Evolutionary conservation across 768 basidiomycete species (phyloP).

Genomic region (Leccinum uliginosum): DNA sequence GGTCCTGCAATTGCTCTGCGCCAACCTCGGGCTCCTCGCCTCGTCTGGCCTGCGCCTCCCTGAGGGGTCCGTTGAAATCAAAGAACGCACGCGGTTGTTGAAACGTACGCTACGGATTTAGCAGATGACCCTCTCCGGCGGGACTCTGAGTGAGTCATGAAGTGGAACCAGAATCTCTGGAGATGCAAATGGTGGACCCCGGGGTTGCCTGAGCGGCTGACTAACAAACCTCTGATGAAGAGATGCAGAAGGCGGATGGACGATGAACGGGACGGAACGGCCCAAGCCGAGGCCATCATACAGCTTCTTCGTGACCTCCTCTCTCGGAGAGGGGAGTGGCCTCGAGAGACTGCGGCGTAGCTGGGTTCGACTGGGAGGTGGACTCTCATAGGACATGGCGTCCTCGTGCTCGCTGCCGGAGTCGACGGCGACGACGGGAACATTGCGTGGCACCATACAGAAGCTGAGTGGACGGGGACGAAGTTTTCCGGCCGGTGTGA

Average conservation of each 20-base stretch:
- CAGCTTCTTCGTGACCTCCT: conserved; percentile 81
- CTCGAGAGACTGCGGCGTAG: conserved; percentile 62
- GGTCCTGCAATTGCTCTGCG: conserved; percentile 92
- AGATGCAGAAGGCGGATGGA: conserved; percentile 21
- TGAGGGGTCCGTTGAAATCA: conserved; percentile 26
- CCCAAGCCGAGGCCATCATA: conserved; percentile 89
- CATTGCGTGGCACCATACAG: conserved; percentile 41
- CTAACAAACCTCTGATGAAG: conserved; percentile 53
- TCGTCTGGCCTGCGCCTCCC: conserved; percentile 80
- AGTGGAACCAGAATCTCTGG: too few species aligned
- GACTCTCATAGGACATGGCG: conserved; percentile 53
- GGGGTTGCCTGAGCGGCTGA: conserved; percentile 79
- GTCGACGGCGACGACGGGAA: conserved; percentile 55
- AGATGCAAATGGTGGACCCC: conserved; percentile 86
- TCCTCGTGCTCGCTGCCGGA: conserved; percentile 53
- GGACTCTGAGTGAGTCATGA: too few species aligned
- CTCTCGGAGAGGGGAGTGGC: conserved; percentile 69
- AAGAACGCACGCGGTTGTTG: not conserved
- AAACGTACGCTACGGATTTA: conserved; percentile 77
- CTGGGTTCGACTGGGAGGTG: conserved; percentile 63
- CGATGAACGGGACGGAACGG: conserved; percentile 46
- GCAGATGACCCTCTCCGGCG: too few species aligned
- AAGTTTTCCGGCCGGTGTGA: conserved; percentile 31
- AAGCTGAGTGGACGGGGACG: conserved; percentile 72
- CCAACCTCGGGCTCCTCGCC: conserved; percentile 88